These are phyloP conservation scores for Leishmania braziliensis DNA, from an alignment of 208 protist genomes.

Conservation along the genomic window DNA sequence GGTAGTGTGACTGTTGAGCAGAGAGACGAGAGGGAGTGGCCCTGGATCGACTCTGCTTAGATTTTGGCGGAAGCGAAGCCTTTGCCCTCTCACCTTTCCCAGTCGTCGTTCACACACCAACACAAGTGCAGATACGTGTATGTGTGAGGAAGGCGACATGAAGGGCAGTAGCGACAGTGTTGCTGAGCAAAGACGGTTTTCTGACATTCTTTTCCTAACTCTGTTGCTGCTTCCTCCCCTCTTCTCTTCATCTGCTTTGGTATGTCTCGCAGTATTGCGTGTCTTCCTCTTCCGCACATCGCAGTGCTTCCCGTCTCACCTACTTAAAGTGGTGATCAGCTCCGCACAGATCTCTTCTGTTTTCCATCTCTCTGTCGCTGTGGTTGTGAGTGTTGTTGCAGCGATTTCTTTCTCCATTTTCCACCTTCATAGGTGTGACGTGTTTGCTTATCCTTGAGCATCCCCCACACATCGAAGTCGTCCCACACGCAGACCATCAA, in stretches of 20 bases:
- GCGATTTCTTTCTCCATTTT: conserved; percentile 4
- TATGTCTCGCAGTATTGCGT: neutral
- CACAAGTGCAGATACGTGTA: neutral
- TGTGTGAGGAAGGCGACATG: neutral
- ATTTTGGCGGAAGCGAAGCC: neutral
- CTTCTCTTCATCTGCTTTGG: neutral
- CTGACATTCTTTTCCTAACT: neutral
- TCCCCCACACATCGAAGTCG: neutral
- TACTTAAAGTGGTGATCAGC: neutral
- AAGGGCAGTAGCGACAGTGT: neutral
- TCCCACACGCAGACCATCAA: neutral
- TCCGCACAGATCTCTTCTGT: neutral
- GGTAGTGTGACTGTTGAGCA: neutral
- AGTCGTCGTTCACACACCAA: neutral
- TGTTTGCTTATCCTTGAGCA: neutral
- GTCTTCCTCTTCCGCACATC: neutral
- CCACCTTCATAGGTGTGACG: neutral
- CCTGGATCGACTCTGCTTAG: neutral
- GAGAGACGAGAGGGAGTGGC: neutral
- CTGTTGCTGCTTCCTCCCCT: neutral
- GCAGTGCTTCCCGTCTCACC: no score
- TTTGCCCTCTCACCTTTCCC: neutral
- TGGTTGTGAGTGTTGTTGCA: neutral
- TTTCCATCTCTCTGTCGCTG: neutral
- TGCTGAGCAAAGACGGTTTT: neutral